phyloP scores from a whole-genome alignment of 306 rosid species.

The Glycine tomentella region DNA sequence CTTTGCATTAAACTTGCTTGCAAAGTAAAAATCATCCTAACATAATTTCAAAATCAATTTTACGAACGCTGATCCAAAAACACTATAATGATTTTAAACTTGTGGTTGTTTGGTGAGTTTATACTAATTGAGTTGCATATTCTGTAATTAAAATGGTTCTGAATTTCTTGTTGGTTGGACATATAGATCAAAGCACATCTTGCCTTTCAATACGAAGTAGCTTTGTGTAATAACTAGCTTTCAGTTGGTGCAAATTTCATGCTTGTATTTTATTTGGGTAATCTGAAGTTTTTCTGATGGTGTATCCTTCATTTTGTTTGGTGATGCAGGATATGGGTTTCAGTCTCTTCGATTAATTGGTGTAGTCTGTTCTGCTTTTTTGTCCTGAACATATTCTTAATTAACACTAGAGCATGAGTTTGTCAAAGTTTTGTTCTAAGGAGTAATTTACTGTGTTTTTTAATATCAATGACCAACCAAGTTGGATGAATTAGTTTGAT shows the following conservation, averaged over 20 bases:
- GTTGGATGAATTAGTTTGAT: conserved; percentile 28
- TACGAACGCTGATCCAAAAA: no score
- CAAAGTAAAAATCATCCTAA: no score
- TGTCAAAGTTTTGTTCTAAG: conserved; percentile 44
- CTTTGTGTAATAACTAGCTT: neutral
- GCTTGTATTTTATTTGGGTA: neutral
- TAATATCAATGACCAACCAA: conserved; percentile 5
- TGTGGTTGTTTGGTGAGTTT: no score
- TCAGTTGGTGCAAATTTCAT: conserved; percentile 2
- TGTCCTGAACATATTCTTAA: neutral
- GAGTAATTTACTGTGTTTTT: neutral
- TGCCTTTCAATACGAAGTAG: neutral
- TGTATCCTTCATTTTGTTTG: neutral
- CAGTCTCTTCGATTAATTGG: conserved; percentile 78
- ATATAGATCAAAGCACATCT: no score
- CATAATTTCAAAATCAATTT: no score
- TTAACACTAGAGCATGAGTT: conserved; percentile 28
- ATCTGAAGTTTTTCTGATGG: conserved; percentile 28
- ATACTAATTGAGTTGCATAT: no score
- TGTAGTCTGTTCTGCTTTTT: conserved; percentile 3
- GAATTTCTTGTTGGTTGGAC: neutral
- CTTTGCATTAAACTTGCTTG: no score
- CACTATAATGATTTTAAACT: neutral
- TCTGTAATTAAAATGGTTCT: neutral
- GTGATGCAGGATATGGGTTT: conserved; percentile 82